phyloP scores from a whole-genome alignment of 2,329 filamentous ascomycete genomes.

The Colletotrichum salicis region DNA sequence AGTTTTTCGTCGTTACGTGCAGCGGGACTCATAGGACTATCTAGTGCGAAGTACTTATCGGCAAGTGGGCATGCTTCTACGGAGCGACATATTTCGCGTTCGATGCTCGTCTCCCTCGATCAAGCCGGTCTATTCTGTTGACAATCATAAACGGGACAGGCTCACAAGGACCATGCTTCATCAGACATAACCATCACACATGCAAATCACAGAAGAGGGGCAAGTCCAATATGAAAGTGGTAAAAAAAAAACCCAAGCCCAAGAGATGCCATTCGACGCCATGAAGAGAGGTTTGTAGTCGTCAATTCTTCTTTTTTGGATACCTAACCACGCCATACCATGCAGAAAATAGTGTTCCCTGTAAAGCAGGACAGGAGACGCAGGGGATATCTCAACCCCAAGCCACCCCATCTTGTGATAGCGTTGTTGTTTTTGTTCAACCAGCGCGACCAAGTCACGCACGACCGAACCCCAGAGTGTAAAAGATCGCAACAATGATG shows the following conservation, averaged over 20 bases:
- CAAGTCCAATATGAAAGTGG: background rate
- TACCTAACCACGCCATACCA: slow-evolving; percentile 61
- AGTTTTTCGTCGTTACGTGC: no score
- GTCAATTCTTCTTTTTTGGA: slow-evolving; percentile 39
- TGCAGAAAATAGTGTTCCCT: slow-evolving; percentile 50
- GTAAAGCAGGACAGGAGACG: slow-evolving; percentile 38
- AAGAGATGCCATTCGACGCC: slow-evolving; percentile 32
- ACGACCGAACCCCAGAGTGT: slow-evolving; percentile 23
- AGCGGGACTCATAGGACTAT: no score
- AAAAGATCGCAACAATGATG: slow-evolving; percentile 6
- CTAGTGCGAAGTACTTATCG: no score
- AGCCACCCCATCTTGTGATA: slow-evolving; percentile 14
- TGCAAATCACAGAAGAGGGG: background rate
- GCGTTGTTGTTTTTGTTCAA: slow-evolving; percentile 6
- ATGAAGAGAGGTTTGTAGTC: slow-evolving; percentile 24
- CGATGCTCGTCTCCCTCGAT: no score
- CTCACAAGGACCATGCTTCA: no score
- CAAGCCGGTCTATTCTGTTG: no score
- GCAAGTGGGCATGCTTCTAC: no score
- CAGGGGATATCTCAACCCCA: background rate
- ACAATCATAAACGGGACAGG: no score
- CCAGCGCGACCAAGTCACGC: slow-evolving; percentile 16
- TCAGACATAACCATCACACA: background rate
- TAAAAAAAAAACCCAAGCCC: slow-evolving; percentile 11
- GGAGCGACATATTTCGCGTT: no score